A percentile compares a stretch with the other conserved stretches of the same genome.
phyloP scores from a whole-genome alignment of 371 early-diverging fungal genomes.

The Coemansia sp. region DNA sequence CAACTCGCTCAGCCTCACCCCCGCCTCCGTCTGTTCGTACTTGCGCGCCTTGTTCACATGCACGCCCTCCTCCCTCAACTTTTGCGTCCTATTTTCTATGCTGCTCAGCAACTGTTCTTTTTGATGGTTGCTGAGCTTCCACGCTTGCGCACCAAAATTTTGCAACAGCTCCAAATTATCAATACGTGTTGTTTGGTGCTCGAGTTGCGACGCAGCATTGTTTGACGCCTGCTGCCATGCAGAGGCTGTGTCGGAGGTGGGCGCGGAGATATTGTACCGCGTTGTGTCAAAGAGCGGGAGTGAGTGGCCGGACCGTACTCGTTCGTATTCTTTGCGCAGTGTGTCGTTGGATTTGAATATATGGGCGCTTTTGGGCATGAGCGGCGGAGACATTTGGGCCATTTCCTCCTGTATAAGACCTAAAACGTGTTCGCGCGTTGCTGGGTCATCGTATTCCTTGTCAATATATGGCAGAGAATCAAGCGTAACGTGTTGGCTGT shows the following conservation, averaged over 20 bases:
- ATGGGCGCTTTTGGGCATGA: slow-evolving; percentile 11
- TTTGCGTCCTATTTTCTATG: slow-evolving; percentile 19
- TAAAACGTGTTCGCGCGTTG: slow-evolving; percentile 55
- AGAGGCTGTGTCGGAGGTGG: slow-evolving; percentile 51
- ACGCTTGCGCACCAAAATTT: slow-evolving; percentile 80
- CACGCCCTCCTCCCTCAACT: slow-evolving; percentile 23
- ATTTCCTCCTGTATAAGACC: slow-evolving; percentile 68
- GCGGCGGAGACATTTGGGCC: slow-evolving; percentile 58
- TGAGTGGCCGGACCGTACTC: slow-evolving; percentile 57
- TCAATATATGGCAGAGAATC: slow-evolving; percentile 52
- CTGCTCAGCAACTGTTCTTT: slow-evolving; percentile 55
- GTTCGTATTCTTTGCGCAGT: slow-evolving; percentile 63
- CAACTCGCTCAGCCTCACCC: slow-evolving; percentile 24
- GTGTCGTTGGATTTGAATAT: slow-evolving; percentile 51
- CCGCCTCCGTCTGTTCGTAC: slow-evolving; percentile 46
- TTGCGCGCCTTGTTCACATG: slow-evolving; percentile 47
- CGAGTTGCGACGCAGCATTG: slow-evolving; percentile 81
- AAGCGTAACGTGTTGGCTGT: slow-evolving; percentile 3
- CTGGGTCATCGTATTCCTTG: slow-evolving; percentile 50
- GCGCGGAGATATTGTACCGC: slow-evolving; percentile 64
- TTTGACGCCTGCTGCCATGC: slow-evolving; percentile 67
- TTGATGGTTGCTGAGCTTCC: slow-evolving; percentile 81
- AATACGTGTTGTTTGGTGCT: slow-evolving; percentile 76
- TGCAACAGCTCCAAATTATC: slow-evolving; percentile 79
- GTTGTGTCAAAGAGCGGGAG: slow-evolving; percentile 61